phyloP scores from a whole-genome alignment of 176 grass and related monocot genomes.

The Bromus sterilis region DNA sequence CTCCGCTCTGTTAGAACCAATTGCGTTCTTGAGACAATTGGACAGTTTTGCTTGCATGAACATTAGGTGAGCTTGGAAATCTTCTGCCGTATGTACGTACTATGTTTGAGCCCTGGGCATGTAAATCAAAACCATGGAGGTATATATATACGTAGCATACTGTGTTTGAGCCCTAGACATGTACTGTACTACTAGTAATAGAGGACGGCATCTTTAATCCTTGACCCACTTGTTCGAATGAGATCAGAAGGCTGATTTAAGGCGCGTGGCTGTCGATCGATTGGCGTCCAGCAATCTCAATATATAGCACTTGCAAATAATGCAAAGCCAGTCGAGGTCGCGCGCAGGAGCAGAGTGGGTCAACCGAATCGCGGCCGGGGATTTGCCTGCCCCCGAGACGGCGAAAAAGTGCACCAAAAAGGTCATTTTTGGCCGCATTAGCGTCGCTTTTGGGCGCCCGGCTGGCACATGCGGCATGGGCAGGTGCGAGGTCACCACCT shows the following conservation, averaged over 20 bases:
- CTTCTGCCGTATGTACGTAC: neutral
- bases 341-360: neutral
- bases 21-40: neutral
- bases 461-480: neutral
- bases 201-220: neutral
- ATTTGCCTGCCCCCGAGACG: neutral
- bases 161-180: no score
- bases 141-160: no score
- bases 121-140: neutral
- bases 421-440: constrained; percentile 24
- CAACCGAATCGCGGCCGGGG: neutral
- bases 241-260: neutral
- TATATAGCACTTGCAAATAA: neutral
- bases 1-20: no score
- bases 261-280: neutral
- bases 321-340: neutral
- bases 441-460: neutral
- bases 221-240: neutral
- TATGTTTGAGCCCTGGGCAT: neutral
- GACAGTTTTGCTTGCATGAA: neutral
- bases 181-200: no score
- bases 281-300: neutral
- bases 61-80: neutral
- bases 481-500: neutral
- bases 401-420: constrained; percentile 4